phyloP scores from a whole-genome alignment of 1,284 basidiomycete species.

The Mycena citricolor region DNA sequence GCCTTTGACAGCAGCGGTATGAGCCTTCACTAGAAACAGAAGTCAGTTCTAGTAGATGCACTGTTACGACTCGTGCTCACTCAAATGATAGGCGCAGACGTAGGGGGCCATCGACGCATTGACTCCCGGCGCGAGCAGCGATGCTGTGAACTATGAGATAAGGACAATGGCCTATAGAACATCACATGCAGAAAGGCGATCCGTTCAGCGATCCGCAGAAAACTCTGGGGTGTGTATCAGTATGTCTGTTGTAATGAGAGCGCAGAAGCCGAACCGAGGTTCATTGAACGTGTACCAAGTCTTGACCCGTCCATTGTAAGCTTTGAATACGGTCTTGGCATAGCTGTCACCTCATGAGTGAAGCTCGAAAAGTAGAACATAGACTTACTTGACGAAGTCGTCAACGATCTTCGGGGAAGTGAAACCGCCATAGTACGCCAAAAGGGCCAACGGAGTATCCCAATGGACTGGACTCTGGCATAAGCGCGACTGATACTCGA shows the following conservation, averaged over 20 bases:
- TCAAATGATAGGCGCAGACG: constrained; percentile 42
- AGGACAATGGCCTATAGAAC: too few species aligned
- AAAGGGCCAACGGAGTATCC: constrained; percentile 46
- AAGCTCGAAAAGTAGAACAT: neutral
- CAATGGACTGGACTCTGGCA: constrained; percentile 39
- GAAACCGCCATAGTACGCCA: constrained; percentile 49
- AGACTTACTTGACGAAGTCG: constrained; percentile 44
- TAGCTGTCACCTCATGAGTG: constrained; percentile 32
- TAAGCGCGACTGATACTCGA: neutral
- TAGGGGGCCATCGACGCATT: constrained; percentile 41
- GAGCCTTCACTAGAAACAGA: constrained; percentile 40
- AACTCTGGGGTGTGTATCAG: too few species aligned
- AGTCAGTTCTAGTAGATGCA: neutral
- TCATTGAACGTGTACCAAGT: constrained; percentile 56
- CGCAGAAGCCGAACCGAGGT: constrained; percentile 44
- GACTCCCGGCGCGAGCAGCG: constrained; percentile 39
- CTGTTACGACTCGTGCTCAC: constrained; percentile 29
- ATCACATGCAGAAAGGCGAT: too few species aligned
- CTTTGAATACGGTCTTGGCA: constrained; percentile 46
- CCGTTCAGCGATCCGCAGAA: too few species aligned
- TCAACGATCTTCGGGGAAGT: constrained; percentile 43
- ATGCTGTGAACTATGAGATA: too few species aligned
- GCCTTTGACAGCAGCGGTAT: constrained; percentile 47
- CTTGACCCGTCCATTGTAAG: constrained; percentile 47
- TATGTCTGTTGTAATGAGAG: too few species aligned